Evolutionary conservation across 352 stramenopile genomes (phyloP).

Genomic region (Saprolegnia diclina): DNA sequence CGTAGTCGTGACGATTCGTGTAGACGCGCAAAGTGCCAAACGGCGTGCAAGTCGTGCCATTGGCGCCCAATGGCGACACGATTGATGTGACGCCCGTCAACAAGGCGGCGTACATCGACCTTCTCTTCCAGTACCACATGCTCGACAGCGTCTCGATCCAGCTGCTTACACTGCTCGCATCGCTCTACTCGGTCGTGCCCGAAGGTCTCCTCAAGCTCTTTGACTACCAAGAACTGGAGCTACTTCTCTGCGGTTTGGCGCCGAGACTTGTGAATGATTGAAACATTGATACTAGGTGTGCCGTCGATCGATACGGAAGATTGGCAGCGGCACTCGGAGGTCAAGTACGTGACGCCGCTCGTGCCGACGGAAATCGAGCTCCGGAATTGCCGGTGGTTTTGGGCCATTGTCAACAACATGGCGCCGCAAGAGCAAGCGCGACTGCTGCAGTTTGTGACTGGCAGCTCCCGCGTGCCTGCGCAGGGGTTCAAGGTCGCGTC

Average conservation of each 20-base stretch:
- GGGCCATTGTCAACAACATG: conserved; percentile 86
- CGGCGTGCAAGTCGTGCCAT: conserved; percentile 39
- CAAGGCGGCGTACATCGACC: conserved; percentile 90
- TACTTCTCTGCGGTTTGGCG: conserved; percentile 91
- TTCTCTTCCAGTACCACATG: conserved; percentile 94
- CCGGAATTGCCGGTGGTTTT: conserved; percentile 95
- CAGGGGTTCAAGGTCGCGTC: conserved; percentile 65
- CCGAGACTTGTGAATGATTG: conserved; percentile 57
- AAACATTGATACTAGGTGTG: conserved; percentile 71
- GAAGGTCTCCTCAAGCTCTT: conserved; percentile 95
- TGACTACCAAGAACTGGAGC: conserved; percentile 97
- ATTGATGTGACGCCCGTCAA: conserved; percentile 95
- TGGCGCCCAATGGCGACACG: conserved; percentile 68
- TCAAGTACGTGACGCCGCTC: conserved; percentile 63
- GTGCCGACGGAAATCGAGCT: conserved; percentile 72
- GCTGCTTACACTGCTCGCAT: conserved; percentile 76
- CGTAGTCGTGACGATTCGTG: not conserved
- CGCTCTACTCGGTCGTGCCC: conserved; percentile 96
- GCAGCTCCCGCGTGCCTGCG: conserved; percentile 70
- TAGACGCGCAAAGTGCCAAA: conserved; percentile 1
- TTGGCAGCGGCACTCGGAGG: conserved; percentile 76
- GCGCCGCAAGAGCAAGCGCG: conserved; percentile 67
- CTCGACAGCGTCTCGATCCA: conserved; percentile 89
- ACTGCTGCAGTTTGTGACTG: conserved; percentile 77
- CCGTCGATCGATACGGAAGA: conserved; percentile 71